Evolutionary conservation across 78 protist genomes (phyloP), one percentile per base, ranked within the genome.

Genomic region (Emiliania huxleyi): DNA sequence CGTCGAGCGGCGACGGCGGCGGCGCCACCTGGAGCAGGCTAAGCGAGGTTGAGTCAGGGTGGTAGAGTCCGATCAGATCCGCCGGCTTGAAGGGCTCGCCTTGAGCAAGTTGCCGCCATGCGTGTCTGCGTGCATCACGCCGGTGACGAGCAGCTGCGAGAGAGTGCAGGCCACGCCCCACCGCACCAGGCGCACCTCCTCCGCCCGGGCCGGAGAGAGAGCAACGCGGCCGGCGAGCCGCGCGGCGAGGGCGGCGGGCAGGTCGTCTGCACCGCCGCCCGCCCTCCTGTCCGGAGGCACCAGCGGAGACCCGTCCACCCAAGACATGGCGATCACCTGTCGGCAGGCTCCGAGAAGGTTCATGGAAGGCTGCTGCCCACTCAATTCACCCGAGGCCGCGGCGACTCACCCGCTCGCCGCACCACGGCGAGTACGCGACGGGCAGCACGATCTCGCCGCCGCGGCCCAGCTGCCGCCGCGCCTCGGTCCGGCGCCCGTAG

Each of bases 91-190:
- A n/a, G 62, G 62, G 29, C 15, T 52, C 42, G 42, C 43, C 3
- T 48, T 18, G 46, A 87, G 91, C 49, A 87, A 52, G 91, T 87
- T 87, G 45, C 91, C 91, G n/a, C 46, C 75, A 38, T 87, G 91
- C 43, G 91, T 49, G 91, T 87, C 91, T 19, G 79, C 73, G 77
- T 87, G 91, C 91, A 87, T 87, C 79, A 87, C 79, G 44, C 91
- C 91, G 37, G 25, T 44, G 79, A 26, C 49, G 25, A 87, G 77
- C 49, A 48, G 8, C 91, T 87, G 91, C 19, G 91, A 87, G 46
- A 87, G 91, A 26, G 91, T 55, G 38, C 55, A 38, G 5, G 25
- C 2, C 45, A 87, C 55, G 33, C 91, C 91, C 38, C 40, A 62
- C 22, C 77, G 42, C 33, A 44, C 71, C 43, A 84, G 90, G 6